A percentile compares a stretch with the other conserved stretches of the same genome.
phyloP scores from a whole-genome alignment of 345 rosid genomes.

The Ceriops tagal region DNA sequence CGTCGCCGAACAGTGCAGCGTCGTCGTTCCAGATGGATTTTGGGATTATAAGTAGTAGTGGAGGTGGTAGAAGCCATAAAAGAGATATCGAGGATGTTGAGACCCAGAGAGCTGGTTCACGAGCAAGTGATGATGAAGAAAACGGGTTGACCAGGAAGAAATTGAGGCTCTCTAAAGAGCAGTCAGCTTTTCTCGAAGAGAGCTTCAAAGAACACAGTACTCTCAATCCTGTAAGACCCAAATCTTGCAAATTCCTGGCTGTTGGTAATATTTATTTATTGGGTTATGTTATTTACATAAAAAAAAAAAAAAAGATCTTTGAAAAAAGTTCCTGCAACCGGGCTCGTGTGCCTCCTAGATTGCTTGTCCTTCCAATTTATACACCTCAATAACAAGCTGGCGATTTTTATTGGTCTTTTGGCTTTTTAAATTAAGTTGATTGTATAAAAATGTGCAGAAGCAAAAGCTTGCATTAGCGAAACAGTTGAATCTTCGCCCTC shows the following conservation, averaged over 20 bases:
- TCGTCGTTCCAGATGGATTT: constrained; percentile 87
- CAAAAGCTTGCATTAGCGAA: constrained; percentile 80
- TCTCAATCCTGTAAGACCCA: constrained; percentile 73
- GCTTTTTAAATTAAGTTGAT: background rate
- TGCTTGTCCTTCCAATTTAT: too few species aligned
- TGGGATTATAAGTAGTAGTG: constrained; percentile 43
- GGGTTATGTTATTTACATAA: background rate
- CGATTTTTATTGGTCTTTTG: too few species aligned
- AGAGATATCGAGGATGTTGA: constrained; percentile 42
- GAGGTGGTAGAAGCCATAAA: constrained; percentile 39
- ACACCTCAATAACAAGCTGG: too few species aligned
- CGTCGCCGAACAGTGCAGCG: constrained; percentile 77
- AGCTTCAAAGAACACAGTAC: constrained; percentile 88
- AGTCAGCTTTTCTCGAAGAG: constrained; percentile 91
- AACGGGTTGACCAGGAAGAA: constrained; percentile 83
- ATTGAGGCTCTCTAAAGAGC: constrained; percentile 84
- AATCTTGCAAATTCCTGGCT: background rate
- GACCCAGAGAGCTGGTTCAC: constrained; percentile 55
- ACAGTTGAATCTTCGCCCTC: constrained; percentile 83
- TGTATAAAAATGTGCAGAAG: constrained; percentile 41
- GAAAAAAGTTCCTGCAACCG: too few species aligned
- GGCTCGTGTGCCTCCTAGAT: too few species aligned
- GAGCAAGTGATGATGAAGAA: constrained; percentile 85
- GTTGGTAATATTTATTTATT: background rate
- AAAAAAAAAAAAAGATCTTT: too few species aligned